These are phyloP conservation scores for Solanum medicagineum DNA, from an alignment of 257 asterid species.

Conservation along the genomic window DNA sequence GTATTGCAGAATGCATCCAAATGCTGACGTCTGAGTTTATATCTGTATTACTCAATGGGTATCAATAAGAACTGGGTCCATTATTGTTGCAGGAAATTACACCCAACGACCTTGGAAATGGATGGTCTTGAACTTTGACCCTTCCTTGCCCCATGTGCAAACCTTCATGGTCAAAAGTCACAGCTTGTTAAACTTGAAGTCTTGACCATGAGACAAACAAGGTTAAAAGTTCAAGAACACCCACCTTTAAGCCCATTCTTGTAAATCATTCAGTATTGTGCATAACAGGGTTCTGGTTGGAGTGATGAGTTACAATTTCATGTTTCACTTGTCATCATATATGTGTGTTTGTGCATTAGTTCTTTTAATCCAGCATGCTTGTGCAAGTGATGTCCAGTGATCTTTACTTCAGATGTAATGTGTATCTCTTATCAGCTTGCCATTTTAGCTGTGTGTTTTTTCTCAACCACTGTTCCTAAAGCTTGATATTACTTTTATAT, in stretches of 20 bases:
- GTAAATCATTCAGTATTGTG: neutral
- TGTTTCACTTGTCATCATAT: neutral
- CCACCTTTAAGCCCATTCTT: neutral
- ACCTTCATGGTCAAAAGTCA: neutral
- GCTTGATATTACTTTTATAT: neutral
- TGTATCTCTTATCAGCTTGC: neutral
- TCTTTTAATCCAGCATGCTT: neutral
- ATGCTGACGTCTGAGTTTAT: neutral
- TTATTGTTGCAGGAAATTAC: neutral
- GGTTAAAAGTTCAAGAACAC: neutral
- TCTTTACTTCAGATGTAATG: neutral
- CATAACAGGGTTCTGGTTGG: neutral
- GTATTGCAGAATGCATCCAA: neutral
- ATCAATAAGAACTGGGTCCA: neutral
- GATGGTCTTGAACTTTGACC: neutral
- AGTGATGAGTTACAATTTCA: neutral
- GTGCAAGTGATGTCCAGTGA: neutral
- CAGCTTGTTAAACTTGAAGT: neutral
- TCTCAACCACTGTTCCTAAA: neutral
- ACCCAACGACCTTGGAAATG: neutral
- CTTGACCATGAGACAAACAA: neutral
- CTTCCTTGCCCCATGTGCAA: neutral
- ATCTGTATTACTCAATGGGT: neutral
- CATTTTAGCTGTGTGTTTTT: neutral
- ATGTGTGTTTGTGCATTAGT: neutral